Conservation (phyloP, 345 rosid species). For the Arabis alpina region DNA sequence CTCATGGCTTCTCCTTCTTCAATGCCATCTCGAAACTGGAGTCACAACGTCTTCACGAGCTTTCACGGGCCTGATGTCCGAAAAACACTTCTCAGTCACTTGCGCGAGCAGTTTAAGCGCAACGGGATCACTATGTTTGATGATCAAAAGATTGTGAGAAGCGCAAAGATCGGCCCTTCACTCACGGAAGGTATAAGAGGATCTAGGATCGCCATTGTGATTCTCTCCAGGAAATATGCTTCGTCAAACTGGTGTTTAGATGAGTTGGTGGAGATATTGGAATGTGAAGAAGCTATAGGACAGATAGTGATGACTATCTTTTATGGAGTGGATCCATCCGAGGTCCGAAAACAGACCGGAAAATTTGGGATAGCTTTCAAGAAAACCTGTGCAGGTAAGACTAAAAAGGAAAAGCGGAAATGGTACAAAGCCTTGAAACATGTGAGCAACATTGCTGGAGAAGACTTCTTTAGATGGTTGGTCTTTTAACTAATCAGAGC, state of each 20-base stretch:
- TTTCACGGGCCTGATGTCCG: not conserved
- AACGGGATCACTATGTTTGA: not conserved
- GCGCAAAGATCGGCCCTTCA: not conserved
- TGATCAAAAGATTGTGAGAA: not conserved
- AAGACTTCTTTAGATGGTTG: too few relatives aligned
- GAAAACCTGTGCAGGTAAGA: not conserved
- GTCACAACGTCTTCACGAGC: not conserved
- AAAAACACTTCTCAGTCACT: not conserved
- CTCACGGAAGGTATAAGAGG: constrained; percentile 3
- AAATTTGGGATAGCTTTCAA: constrained; percentile 4
- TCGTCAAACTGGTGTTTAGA: constrained; percentile 25
- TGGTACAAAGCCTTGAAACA: not conserved
- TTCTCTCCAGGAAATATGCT: constrained; percentile 3
- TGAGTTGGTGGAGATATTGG: constrained; percentile 9
- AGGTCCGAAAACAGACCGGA: constrained; percentile 12
- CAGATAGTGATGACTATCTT: constrained; percentile 26
- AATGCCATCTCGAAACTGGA: too few relatives aligned
- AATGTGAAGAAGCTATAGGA: not conserved
- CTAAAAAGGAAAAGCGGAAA: not conserved
- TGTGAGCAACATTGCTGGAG: not conserved
- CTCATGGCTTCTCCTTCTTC: not conserved
- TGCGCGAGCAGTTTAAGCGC: not conserved
- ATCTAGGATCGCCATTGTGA: constrained; percentile 3
- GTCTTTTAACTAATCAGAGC: too few relatives aligned
- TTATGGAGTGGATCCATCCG: constrained; percentile 14